Percentiles rank a stretch among this genome's conserved stretches.
phyloP scores from a whole-genome alignment of 352 stramenopile species.

The Phytophthora europaea region DNA sequence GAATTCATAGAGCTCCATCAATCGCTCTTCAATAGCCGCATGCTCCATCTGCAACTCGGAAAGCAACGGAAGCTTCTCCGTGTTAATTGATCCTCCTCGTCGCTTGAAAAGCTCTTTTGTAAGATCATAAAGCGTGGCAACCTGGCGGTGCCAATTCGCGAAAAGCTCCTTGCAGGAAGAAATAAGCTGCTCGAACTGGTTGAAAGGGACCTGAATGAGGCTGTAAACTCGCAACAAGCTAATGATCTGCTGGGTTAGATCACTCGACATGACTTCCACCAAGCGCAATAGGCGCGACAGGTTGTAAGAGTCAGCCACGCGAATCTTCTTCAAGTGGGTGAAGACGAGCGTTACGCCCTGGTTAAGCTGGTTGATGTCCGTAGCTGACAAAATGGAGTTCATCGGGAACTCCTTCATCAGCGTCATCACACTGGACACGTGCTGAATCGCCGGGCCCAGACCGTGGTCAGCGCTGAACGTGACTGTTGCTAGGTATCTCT shows the following conservation, averaged over 20 bases:
- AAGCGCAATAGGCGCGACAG: conserved; percentile 79
- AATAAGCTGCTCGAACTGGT: conserved; percentile 85
- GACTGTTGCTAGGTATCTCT: conserved; percentile 91
- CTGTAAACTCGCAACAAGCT: conserved; percentile 87
- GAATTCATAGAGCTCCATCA: conserved; percentile 92
- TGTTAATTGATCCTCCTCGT: conserved; percentile 81
- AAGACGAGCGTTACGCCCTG: conserved; percentile 88
- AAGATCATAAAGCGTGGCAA: conserved; percentile 87
- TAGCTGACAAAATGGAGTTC: conserved; percentile 92
- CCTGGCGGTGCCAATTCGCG: conserved; percentile 87
- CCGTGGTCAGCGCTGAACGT: conserved; percentile 93
- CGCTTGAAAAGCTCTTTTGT: conserved; percentile 89
- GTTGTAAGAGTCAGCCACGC: conserved; percentile 91
- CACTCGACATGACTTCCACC: conserved; percentile 89
- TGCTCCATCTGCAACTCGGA: conserved; percentile 91
- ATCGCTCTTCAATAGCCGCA: conserved; percentile 84
- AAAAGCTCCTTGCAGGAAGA: conserved; percentile 88
- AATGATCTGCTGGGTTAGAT: conserved; percentile 84
- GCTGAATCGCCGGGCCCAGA: conserved; percentile 86
- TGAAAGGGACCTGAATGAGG: conserved; percentile 86
- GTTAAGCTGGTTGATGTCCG: conserved; percentile 86
- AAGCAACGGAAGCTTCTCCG: conserved; percentile 81
- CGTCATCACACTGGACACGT: conserved; percentile 91
- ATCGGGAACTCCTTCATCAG: conserved; percentile 96
- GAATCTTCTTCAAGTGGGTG: conserved; percentile 92